These are phyloP conservation scores for Scenedesmus sp. DNA, from an alignment of 163 green algal species.

Conservation along the genomic window DNA sequence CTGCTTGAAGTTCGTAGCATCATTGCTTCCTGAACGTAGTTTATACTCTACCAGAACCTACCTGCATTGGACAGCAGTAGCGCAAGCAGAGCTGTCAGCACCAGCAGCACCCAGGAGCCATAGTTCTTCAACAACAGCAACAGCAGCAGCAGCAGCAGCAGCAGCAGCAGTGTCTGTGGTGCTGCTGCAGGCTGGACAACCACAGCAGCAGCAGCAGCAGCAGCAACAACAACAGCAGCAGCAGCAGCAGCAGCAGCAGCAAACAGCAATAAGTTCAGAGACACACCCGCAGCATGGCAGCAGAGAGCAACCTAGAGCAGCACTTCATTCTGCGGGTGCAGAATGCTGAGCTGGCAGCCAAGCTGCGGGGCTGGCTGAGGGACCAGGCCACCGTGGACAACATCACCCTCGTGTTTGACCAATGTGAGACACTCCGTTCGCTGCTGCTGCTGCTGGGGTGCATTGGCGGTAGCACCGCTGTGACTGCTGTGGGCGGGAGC, in stretches of 20 bases:
- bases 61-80: not conserved
- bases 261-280: too few relatives aligned
- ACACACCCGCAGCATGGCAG: constrained; percentile 20
- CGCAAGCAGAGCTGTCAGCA: not conserved
- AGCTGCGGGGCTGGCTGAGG: constrained; percentile 57
- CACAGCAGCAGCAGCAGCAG: not conserved
- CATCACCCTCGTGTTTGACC: constrained; percentile 61
- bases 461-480: not conserved
- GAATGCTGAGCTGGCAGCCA: constrained; percentile 63
- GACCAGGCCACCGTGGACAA: constrained; percentile 57
- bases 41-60: not conserved
- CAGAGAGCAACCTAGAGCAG: constrained; percentile 59
- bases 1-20: not conserved
- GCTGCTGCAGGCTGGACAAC: not conserved
- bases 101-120: not conserved
- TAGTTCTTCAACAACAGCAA: not conserved
- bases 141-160: not conserved
- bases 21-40: too few relatives aligned
- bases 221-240: not conserved
- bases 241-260: too few relatives aligned
- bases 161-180: not conserved
- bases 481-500: not conserved
- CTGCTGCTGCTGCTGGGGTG: not conserved
- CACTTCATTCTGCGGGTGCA: constrained; percentile 70
- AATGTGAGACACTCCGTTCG: not conserved